phyloP scores from a whole-genome alignment of 345 rosid species.

The Hirschfeldia incana region DNA sequence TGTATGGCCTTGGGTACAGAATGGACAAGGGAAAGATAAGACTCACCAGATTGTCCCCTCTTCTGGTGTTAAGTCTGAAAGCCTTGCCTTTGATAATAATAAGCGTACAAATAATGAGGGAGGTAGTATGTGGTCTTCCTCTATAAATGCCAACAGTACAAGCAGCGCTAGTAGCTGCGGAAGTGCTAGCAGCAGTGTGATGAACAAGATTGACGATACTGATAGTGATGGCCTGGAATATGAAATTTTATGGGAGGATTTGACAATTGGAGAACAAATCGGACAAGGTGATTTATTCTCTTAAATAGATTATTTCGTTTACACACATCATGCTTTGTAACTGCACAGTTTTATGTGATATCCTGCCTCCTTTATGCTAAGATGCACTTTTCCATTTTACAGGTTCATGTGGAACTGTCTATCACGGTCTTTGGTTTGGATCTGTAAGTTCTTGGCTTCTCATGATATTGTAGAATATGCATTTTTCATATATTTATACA shows the following conservation, averaged over 20 bases:
- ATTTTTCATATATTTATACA: slow-evolving; percentile 29
- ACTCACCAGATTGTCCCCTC: slow-evolving; percentile 44
- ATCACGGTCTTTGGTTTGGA: slow-evolving; percentile 98
- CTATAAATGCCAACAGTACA: slow-evolving; percentile 71
- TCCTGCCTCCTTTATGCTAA: slow-evolving; percentile 26
- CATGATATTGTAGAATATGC: neutral
- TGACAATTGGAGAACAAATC: slow-evolving; percentile 79
- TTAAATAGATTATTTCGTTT: neutral
- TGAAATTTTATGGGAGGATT: slow-evolving; percentile 93
- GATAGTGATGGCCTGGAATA: slow-evolving; percentile 79
- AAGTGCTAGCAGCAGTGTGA: slow-evolving; percentile 76
- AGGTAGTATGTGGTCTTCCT: slow-evolving; percentile 77
- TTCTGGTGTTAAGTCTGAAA: slow-evolving; percentile 52
- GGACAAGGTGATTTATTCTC: slow-evolving; percentile 75
- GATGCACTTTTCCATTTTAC: slow-evolving; percentile 33
- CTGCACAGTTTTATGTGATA: slow-evolving; percentile 15
- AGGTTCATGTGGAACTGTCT: slow-evolving; percentile 99
- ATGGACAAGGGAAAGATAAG: slow-evolving; percentile 50
- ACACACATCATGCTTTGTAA: slow-evolving; percentile 2
- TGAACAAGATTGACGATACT: slow-evolving; percentile 68
- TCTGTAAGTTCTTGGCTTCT: slow-evolving; percentile 77
- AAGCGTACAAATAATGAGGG: slow-evolving; percentile 65
- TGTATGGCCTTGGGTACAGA: slow-evolving; percentile 58
- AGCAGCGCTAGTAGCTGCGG: slow-evolving; percentile 96
- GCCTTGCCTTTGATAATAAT: slow-evolving; percentile 48